A percentile compares a stretch with the other conserved stretches of the same genome.
phyloP scores from a whole-genome alignment of 78 protist species.

The Emiliania huxleyi region DNA sequence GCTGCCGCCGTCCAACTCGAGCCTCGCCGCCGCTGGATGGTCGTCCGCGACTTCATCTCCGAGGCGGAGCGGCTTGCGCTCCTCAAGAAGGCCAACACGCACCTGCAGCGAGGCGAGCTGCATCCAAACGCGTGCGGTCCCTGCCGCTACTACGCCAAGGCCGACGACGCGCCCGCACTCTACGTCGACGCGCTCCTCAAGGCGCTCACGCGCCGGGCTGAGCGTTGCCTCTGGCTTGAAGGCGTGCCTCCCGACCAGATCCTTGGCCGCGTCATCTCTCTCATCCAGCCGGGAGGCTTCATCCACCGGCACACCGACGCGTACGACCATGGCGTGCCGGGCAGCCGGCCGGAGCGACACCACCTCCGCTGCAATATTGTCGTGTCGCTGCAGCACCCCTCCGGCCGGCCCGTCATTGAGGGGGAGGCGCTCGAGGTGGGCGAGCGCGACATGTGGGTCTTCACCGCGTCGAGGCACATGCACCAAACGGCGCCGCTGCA shows the following conservation, averaged over 20 bases:
- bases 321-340: neutral
- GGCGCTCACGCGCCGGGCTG: neutral
- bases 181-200: neutral
- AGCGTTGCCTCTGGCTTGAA: neutral
- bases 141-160: neutral
- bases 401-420: neutral
- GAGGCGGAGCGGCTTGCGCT: neutral
- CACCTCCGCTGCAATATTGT: neutral
- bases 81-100: neutral
- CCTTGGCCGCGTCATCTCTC: conserved; percentile 5
- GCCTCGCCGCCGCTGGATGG: neutral
- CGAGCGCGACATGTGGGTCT: neutral
- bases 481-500: neutral
- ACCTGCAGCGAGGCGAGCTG: neutral
- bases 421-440: neutral
- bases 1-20: no score
- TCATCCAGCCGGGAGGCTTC: neutral
- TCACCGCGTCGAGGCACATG: neutral
- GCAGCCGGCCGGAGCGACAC: neutral
- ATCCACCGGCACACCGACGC: conserved; percentile 12
- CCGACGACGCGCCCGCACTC: neutral
- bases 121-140: neutral
- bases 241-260: neutral
- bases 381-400: neutral
- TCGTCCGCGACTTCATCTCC: neutral